phyloP scores from a whole-genome alignment of 2,329 filamentous ascomycete genomes.

The Byssothecium circinans region DNA sequence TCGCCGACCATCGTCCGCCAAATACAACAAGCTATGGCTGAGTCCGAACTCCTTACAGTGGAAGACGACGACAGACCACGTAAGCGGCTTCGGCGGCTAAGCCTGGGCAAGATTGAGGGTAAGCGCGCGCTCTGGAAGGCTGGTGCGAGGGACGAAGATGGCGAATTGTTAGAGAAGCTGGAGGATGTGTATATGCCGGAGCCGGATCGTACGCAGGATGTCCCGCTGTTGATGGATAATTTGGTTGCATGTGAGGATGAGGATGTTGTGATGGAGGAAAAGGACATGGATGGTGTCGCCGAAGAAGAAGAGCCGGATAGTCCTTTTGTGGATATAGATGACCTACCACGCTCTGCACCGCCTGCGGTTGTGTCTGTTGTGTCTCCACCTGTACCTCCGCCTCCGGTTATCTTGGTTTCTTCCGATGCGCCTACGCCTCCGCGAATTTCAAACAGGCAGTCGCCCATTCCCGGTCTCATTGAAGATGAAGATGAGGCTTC shows the following conservation, averaged over 20 bases:
- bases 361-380: slow-evolving; percentile 5
- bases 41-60: slow-evolving; percentile 23
- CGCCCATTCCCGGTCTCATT: neutral
- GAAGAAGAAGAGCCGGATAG: slow-evolving; percentile 2
- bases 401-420: slow-evolving; percentile 17
- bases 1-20: slow-evolving; percentile 41
- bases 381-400: slow-evolving; percentile 7
- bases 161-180: slow-evolving; percentile 30
- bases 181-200: slow-evolving; percentile 31
- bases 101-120: slow-evolving; percentile 21
- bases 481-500: slow-evolving; percentile 3
- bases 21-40: slow-evolving; percentile 37
- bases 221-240: slow-evolving; percentile 31
- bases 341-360: slow-evolving; percentile 2
- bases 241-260: slow-evolving; percentile 9
- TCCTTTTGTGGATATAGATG: slow-evolving; percentile 25
- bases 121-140: slow-evolving; percentile 36
- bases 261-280: too few relatives aligned
- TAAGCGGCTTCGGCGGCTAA: slow-evolving; percentile 15
- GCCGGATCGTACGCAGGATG: slow-evolving; percentile 35
- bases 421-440: slow-evolving; percentile 26
- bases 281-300: too few relatives aligned
- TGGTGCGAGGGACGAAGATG: slow-evolving; percentile 36
- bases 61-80: slow-evolving; percentile 1
- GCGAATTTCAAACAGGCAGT: neutral